Evolutionary conservation across 108 stramenopile species (phyloP).

Genomic region (Pseudonitzschia multiseries): DNA sequence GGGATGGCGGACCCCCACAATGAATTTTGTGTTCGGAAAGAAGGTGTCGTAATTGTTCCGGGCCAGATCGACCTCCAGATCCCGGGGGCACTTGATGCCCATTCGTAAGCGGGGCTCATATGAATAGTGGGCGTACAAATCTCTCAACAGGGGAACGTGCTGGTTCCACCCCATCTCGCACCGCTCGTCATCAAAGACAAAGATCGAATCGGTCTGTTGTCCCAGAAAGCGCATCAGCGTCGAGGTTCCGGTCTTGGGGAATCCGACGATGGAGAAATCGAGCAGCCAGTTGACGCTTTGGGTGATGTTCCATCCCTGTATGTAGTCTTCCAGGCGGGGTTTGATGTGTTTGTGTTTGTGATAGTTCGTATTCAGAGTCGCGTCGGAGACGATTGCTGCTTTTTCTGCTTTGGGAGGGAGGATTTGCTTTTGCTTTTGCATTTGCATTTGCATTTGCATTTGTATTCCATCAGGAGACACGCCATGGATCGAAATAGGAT

Average conservation of each 20-base stretch:
- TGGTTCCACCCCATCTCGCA: constrained; percentile 49
- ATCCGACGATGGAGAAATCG: constrained; percentile 78
- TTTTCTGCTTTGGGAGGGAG: too few relatives aligned
- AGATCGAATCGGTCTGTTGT: constrained; percentile 28
- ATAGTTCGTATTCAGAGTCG: too few relatives aligned
- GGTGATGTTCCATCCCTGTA: constrained; percentile 45
- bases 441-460: too few relatives aligned
- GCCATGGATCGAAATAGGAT: too few relatives aligned
- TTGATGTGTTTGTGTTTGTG: background rate
- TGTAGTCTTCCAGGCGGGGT: constrained; percentile 27
- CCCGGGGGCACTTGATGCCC: constrained; percentile 57
- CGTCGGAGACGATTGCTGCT: too few relatives aligned
- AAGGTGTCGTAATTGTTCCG: constrained; percentile 35
- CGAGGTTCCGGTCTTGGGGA: constrained; percentile 79
- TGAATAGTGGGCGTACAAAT: constrained; percentile 32
- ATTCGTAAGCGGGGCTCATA: background rate
- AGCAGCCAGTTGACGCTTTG: constrained; percentile 47
- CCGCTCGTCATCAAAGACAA: constrained; percentile 47
- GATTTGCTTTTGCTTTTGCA: too few relatives aligned
- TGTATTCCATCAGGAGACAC: too few relatives aligned
- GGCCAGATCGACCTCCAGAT: constrained; percentile 42
- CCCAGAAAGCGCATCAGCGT: constrained; percentile 60
- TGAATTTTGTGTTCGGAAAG: constrained; percentile 63
- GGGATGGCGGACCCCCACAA: constrained; percentile 76
- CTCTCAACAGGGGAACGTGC: constrained; percentile 36